A percentile compares a stretch with the other conserved stretches of the same genome.
phyloP scores from a whole-genome alignment of 2,329 filamentous ascomycete genomes.

The Myriosclerotinia duriaeana region DNA sequence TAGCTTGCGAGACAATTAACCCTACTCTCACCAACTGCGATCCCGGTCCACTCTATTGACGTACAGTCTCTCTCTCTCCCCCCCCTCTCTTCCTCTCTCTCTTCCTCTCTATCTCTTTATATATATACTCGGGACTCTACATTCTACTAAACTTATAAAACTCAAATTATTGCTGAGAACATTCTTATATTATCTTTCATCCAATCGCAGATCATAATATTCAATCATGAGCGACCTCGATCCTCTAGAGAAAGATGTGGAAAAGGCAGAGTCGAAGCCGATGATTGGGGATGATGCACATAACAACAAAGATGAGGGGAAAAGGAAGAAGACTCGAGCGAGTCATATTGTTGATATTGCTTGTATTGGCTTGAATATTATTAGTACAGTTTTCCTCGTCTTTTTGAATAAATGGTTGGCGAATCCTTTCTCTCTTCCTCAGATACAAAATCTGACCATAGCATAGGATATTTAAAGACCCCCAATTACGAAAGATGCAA shows the following conservation, averaged over 20 bases:
- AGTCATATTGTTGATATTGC: slow-evolving; percentile 31
- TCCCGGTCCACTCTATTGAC: background rate
- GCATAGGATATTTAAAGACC: slow-evolving; percentile 46
- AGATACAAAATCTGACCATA: slow-evolving; percentile 8
- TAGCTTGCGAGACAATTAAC: background rate
- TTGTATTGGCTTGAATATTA: slow-evolving; percentile 47
- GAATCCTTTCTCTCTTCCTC: background rate
- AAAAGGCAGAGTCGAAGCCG: slow-evolving; percentile 31
- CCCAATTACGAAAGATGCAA: slow-evolving; percentile 47
- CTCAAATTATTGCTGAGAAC: background rate
- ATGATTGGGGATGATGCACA: slow-evolving; percentile 26
- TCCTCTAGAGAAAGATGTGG: slow-evolving; percentile 32
- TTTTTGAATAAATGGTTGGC: slow-evolving; percentile 48
- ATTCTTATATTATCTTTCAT: background rate
- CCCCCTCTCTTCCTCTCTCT: no score
- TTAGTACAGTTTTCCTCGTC: slow-evolving; percentile 46
- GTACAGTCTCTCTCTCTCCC: no score
- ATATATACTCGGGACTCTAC: background rate
- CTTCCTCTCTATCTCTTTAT: background rate
- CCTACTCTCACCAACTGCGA: background rate
- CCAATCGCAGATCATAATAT: background rate
- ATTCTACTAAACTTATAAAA: background rate
- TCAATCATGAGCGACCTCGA: slow-evolving; percentile 20
- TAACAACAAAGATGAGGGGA: slow-evolving; percentile 19
- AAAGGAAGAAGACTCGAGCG: slow-evolving; percentile 24